Base-by-base conservation (phyloP, 169 alveolate species). In the Eimeria maxima region DNA sequence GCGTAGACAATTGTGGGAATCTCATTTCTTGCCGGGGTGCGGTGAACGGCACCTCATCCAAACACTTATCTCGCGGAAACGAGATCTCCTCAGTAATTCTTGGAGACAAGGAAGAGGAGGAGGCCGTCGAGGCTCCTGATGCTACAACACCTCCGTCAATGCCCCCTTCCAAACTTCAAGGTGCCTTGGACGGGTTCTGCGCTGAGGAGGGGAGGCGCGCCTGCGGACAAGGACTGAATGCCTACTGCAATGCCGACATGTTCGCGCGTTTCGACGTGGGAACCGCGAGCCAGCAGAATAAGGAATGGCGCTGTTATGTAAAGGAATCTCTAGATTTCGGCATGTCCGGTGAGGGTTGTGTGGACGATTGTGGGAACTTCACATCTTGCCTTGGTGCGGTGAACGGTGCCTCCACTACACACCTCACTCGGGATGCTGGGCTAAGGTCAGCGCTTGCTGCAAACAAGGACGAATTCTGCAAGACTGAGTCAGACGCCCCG, bases 231-330 rank as follows among this genome's bases (percentile, higher is more conserved):
- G 86, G 86, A 7, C 57, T 42, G 57, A 74, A 0, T 0, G 60
- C 55, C 60, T 74, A 74, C 86, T 67, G 78, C 78, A 20, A 29
- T 14, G 47, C 69, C 6, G 55, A 38, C 1, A 0, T 78, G 60
- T 78, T 45, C 44, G 88, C 88, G 69, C 65, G 88, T n/a, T n/a
- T 24, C 47, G 88, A 78, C 65, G 53, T n/a, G n/a, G 88, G 88
- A 27, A 78, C 13, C 20, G 29, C 67, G 4, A 45, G 69, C 13
- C 88, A 78, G 45, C 22, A 20, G 67, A 44, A 16, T 14, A 33
- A 44, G 67, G 88, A 44, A 14, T 78, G 88, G 88, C 88, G 88
- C 16, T 78, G 88, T n/a, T 78, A 45, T 27, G 24, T 44, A n/a
- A 47, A 22, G 88, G 65, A 78, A 11, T 63, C 60, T 42, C 88